These are phyloP conservation scores for Mucor saturninus DNA, from an alignment of 371 early-diverging fungal species.

Conservation along the genomic window DNA sequence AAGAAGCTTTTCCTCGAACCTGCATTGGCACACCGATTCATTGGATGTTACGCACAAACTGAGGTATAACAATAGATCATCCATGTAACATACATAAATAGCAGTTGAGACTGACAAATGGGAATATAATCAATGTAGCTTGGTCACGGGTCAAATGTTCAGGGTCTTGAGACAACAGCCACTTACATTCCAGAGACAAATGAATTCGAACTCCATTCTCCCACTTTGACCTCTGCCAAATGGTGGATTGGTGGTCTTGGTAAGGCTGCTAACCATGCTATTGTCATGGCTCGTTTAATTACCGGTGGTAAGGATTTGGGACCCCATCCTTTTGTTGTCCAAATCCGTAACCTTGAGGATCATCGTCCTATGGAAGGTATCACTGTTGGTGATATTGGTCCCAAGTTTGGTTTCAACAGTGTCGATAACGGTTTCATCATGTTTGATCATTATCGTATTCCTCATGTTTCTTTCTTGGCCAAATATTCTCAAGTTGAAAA, in stretches of 20 bases:
- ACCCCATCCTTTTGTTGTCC: conserved; percentile 87
- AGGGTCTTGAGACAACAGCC: conserved; percentile 89
- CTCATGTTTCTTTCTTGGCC: conserved; percentile 80
- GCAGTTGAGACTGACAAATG: conserved; percentile 21
- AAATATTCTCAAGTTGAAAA: conserved; percentile 74
- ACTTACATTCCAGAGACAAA: conserved; percentile 81
- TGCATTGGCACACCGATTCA: conserved; percentile 75
- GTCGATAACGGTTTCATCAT: conserved; percentile 89
- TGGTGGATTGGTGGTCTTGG: conserved; percentile 92
- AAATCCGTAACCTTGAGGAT: conserved; percentile 78
- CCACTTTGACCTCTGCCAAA: conserved; percentile 79
- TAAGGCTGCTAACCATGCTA: conserved; percentile 76
- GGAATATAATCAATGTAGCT: conserved; percentile 31
- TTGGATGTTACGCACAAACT: conserved; percentile 89
- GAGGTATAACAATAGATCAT: conserved; percentile 44
- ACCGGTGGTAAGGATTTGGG: conserved; percentile 82
- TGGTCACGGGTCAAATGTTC: conserved; percentile 84
- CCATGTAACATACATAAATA: background rate
- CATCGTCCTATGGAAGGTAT: conserved; percentile 84
- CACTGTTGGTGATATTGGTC: conserved; percentile 89
- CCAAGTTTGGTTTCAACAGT: conserved; percentile 83
- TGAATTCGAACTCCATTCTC: conserved; percentile 87
- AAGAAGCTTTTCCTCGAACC: conserved; percentile 74
- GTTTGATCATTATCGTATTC: conserved; percentile 80
- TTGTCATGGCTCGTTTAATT: conserved; percentile 87